Conservation (phyloP, 306 rosid genomes). For the Abrus pulchellus region DNA sequence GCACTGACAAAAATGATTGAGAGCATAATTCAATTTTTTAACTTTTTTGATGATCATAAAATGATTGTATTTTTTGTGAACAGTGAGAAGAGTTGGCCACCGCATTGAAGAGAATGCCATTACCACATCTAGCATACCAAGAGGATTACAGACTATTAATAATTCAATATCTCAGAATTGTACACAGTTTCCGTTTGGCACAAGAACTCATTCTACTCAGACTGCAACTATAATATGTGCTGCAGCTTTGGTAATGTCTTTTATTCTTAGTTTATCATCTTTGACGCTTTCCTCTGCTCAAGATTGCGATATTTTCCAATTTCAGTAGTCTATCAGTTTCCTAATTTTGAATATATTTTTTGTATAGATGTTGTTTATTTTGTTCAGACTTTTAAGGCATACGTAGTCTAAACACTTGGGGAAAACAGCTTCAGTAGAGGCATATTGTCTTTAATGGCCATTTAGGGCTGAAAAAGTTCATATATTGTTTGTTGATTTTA, state of each 20-base stretch:
- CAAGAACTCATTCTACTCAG: constrained; percentile 39
- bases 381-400: constrained; percentile 1
- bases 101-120: constrained; percentile 34
- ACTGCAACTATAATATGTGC: constrained; percentile 57
- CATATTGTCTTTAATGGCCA: constrained; percentile 10
- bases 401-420: neutral
- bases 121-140: constrained; percentile 35
- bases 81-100: constrained; percentile 50
- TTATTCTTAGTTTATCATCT: constrained; percentile 7
- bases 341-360: neutral
- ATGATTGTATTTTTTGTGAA: constrained; percentile 23
- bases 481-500: constrained; percentile 2
- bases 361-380: neutral
- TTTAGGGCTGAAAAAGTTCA: constrained; percentile 1
- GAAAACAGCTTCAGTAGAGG: constrained; percentile 14
- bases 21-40: constrained; percentile 19
- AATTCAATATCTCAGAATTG: constrained; percentile 36
- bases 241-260: constrained; percentile 57
- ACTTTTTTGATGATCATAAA: neutral
- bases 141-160: constrained; percentile 19
- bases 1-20: constrained; percentile 15
- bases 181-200: constrained; percentile 39
- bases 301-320: constrained; percentile 1
- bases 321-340: constrained; percentile 1
- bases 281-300: constrained; percentile 16